phyloP scores from a whole-genome alignment of 2,329 filamentous ascomycete species.

The Elsinoe arachidis region DNA sequence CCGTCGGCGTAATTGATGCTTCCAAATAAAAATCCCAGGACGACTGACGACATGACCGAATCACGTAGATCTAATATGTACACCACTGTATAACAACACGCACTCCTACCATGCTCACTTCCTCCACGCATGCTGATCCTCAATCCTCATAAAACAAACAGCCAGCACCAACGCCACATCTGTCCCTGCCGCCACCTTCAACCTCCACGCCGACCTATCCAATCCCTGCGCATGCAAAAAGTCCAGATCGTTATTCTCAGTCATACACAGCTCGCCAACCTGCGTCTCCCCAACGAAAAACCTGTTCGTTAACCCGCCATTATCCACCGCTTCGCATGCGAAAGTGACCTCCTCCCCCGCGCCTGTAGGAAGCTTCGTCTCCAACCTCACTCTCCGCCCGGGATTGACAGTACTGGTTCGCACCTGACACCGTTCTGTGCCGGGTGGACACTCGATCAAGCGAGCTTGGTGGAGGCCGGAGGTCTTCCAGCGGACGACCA shows the following conservation, averaged over 20 bases:
- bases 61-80: too few relatives aligned
- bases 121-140: background rate
- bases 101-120: background rate
- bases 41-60: too few relatives aligned
- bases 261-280: background rate
- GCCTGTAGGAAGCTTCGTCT: background rate
- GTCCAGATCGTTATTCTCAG: background rate
- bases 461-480: background rate
- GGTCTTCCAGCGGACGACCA: background rate
- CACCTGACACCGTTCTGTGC: background rate
- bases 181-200: background rate
- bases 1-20: slow-evolving; percentile 30
- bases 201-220: background rate
- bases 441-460: background rate
- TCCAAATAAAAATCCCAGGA: slow-evolving; percentile 2
- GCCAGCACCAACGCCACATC: background rate
- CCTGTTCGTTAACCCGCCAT: background rate
- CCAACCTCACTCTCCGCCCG: background rate
- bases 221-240: background rate
- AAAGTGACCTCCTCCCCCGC: background rate
- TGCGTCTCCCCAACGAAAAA: background rate
- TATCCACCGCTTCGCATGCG: background rate
- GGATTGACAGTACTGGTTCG: background rate
- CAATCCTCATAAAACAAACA: background rate
- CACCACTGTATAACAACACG: background rate